Percentiles rank a stretch among this genome's conserved stretches.
Conservation (phyloP, 495 filamentous ascomycete species). For the Penicillium robsamsonii region DNA sequence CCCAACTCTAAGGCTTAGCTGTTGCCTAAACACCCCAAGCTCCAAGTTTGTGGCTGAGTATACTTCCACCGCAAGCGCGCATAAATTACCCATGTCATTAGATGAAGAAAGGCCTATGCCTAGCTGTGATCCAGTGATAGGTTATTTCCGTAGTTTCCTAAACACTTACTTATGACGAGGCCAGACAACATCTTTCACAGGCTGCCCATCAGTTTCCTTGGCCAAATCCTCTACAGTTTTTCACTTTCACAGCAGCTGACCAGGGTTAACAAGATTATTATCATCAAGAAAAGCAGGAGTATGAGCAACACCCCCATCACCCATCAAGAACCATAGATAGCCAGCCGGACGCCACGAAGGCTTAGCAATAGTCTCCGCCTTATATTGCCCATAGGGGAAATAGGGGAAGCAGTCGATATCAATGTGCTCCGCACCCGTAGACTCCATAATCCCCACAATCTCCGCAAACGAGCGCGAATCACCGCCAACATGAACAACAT, state of each 20-base stretch:
- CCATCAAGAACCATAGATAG: slow-evolving; percentile 30
- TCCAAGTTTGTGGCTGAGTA: not conserved
- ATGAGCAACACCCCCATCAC: slow-evolving; percentile 24
- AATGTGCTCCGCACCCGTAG: slow-evolving; percentile 20
- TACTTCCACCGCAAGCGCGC: not conserved
- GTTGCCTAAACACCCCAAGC: not conserved
- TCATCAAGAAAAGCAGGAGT: slow-evolving; percentile 16
- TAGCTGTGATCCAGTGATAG: not conserved
- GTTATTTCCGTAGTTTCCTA: not conserved
- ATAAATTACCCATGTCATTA: not conserved
- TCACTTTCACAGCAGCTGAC: slow-evolving; percentile 23
- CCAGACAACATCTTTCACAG: slow-evolving; percentile 25
- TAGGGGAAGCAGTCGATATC: slow-evolving; percentile 17
- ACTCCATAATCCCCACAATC: slow-evolving; percentile 24
- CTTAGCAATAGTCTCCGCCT: slow-evolving; percentile 4
- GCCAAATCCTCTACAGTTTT: slow-evolving; percentile 22
- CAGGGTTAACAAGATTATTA: slow-evolving; percentile 16
- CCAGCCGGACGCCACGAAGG: slow-evolving; percentile 19
- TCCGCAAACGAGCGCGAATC: slow-evolving; percentile 23
- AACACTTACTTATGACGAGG: slow-evolving; percentile 5
- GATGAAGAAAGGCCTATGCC: not conserved
- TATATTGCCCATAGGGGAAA: slow-evolving; percentile 10
- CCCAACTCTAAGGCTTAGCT: not conserved
- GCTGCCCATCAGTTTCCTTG: slow-evolving; percentile 13
- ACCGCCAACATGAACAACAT: slow-evolving; percentile 22